Percentiles rank a stretch among this genome's conserved stretches.
Conservation (phyloP, 2,329 filamentous ascomycete genomes). For the Ascomycota sp. region DNA sequence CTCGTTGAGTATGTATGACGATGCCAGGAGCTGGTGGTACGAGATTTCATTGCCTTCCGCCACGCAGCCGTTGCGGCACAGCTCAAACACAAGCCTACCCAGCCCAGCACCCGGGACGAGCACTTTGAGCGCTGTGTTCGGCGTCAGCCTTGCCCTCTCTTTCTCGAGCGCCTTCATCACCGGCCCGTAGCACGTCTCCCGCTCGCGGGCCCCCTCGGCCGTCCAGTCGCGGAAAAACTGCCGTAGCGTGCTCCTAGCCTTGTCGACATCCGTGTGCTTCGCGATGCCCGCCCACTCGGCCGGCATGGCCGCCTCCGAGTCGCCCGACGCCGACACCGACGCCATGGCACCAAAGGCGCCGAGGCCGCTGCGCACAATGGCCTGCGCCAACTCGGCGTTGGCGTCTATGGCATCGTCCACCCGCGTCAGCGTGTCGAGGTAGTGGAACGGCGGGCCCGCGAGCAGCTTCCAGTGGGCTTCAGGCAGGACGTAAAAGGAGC, state of each 20-base stretch:
- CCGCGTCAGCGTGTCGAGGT: constrained; percentile 55
- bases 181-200: constrained; percentile 57
- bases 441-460: constrained; percentile 60
- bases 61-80: constrained; percentile 51
- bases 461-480: constrained; percentile 68
- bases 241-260: constrained; percentile 76
- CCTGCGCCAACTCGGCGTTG: constrained; percentile 67
- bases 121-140: constrained; percentile 37
- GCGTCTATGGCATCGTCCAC: constrained; percentile 76
- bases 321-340: constrained; percentile 12
- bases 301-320: constrained; percentile 25
- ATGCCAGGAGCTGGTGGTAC: constrained; percentile 86
- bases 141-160: constrained; percentile 18
- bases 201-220: constrained; percentile 50
- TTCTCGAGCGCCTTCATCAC: constrained; percentile 44
- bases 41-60: constrained; percentile 90
- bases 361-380: constrained; percentile 52
- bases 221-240: constrained; percentile 96
- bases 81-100: constrained; percentile 73
- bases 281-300: constrained; percentile 50
- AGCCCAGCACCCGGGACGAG: constrained; percentile 81
- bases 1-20: constrained; percentile 53
- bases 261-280: constrained; percentile 60
- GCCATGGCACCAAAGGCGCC: constrained; percentile 40
- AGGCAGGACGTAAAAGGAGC: constrained; percentile 83